phyloP scores from a whole-genome alignment of 1,139 yeast genomes.

The Blastobotrys raffinosifermentans region DNA sequence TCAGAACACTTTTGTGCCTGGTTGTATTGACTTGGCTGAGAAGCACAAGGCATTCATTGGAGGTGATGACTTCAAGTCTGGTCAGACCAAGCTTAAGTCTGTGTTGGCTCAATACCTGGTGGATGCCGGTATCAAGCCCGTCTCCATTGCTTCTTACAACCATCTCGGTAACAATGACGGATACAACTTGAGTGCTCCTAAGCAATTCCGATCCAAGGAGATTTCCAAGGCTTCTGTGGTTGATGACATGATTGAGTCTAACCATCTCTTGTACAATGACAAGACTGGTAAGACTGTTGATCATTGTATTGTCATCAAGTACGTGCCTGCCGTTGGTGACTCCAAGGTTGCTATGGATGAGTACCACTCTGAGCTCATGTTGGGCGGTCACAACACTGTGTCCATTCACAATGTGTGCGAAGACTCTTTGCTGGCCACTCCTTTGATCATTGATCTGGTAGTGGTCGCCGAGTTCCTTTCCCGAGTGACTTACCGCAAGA shows the following conservation, averaged over 20 bases:
- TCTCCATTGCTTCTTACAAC: conserved; percentile 90
- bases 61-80: conserved; percentile 96
- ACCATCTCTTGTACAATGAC: conserved; percentile 77
- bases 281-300: conserved; percentile 75
- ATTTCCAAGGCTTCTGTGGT: conserved; percentile 90
- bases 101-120: conserved; percentile 93
- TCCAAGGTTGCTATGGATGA: conserved; percentile 98
- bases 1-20: conserved; percentile 95
- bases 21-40: conserved; percentile 87
- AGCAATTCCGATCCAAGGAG: conserved; percentile 90
- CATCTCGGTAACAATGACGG: conserved; percentile 98
- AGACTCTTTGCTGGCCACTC: conserved; percentile 91
- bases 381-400: conserved; percentile 94
- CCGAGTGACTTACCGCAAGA: conserved; percentile 71
- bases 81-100: conserved; percentile 92
- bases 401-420: conserved; percentile 94
- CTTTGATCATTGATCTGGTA: conserved; percentile 85
- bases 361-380: conserved; percentile 92
- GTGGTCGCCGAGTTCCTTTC: conserved; percentile 86
- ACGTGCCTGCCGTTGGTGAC: conserved; percentile 91
- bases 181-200: conserved; percentile 81
- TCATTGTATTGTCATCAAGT: conserved; percentile 93
- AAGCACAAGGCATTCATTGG: conserved; percentile 72
- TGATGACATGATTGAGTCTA: conserved; percentile 90
- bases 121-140: conserved; percentile 95